phyloP scores from a whole-genome alignment of 129 eudicot genomes.

The Chrysanthemum lavandulifolium region DNA sequence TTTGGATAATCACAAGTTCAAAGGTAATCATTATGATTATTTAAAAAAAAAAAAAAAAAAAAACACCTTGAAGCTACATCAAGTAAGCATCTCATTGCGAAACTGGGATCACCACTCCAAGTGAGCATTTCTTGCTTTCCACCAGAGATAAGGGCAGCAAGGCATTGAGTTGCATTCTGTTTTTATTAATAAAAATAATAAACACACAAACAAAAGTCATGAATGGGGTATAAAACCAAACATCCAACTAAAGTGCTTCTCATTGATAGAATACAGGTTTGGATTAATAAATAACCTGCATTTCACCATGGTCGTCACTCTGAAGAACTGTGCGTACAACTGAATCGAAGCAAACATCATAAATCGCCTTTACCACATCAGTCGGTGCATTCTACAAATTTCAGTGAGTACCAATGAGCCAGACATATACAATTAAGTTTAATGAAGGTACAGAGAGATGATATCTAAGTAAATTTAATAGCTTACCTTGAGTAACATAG shows the following conservation, averaged over 20 bases:
- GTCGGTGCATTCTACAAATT: constrained; percentile 63
- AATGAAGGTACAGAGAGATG: not conserved
- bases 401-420: constrained; percentile 19
- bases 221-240: not conserved
- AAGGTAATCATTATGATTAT: constrained; percentile 1
- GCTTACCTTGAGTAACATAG: constrained; percentile 78
- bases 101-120: constrained; percentile 91
- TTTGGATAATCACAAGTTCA: not conserved
- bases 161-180: constrained; percentile 94
- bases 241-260: not conserved
- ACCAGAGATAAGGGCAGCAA: constrained; percentile 83
- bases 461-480: not conserved
- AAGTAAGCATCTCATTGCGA: constrained; percentile 85
- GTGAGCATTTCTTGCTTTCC: constrained; percentile 78
- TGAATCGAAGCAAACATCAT: constrained; percentile 77
- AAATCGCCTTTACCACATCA: constrained; percentile 72
- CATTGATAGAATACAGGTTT: not conserved
- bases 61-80: constrained; percentile 91
- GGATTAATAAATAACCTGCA: constrained; percentile 60
- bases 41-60: not conserved
- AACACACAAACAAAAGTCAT: not conserved
- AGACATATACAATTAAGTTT: not conserved
- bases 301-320: constrained; percentile 87
- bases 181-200: not conserved
- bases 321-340: constrained; percentile 70